These are phyloP conservation scores for Mycocentrospora acerina DNA, from an alignment of 2,329 filamentous ascomycete genomes.

Conservation along the genomic window DNA sequence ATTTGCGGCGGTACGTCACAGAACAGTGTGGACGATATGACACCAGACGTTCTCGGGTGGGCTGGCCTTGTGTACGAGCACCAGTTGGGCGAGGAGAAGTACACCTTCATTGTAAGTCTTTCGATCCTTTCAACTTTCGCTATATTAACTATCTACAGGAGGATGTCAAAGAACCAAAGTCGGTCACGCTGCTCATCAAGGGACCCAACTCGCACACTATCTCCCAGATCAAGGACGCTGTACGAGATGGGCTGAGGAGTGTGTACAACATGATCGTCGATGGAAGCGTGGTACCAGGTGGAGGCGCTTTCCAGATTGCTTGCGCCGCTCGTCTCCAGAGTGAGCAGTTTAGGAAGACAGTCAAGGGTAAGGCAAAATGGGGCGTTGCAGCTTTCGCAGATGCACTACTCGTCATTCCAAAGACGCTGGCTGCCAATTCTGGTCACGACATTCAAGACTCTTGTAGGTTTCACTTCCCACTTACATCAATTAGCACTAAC, in stretches of 20 bases:
- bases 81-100: conserved; percentile 97
- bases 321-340: conserved; percentile 85
- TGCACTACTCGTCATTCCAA: conserved; percentile 91
- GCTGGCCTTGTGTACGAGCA: conserved; percentile 97
- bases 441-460: conserved; percentile 97
- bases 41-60: conserved; percentile 88
- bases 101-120: conserved; percentile 72
- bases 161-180: conserved; percentile 98
- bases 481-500: conserved; percentile 15
- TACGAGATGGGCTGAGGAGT: conserved; percentile 89
- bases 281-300: conserved; percentile 89
- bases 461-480: conserved; percentile 58
- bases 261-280: conserved; percentile 99
- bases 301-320: conserved; percentile 93
- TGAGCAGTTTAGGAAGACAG: conserved; percentile 80
- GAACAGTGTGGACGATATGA: conserved; percentile 94
- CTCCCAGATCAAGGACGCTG: conserved; percentile 92
- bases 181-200: conserved; percentile 96
- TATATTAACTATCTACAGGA: conserved; percentile 52
- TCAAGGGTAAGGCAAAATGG: conserved; percentile 98
- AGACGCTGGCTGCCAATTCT: conserved; percentile 93
- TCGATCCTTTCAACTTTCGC: not conserved
- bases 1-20: conserved; percentile 88
- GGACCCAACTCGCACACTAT: conserved; percentile 97
- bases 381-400: conserved; percentile 95